These are phyloP conservation scores for Chiua sp. DNA, from an alignment of 1,284 basidiomycete genomes.

Conservation along the genomic window DNA sequence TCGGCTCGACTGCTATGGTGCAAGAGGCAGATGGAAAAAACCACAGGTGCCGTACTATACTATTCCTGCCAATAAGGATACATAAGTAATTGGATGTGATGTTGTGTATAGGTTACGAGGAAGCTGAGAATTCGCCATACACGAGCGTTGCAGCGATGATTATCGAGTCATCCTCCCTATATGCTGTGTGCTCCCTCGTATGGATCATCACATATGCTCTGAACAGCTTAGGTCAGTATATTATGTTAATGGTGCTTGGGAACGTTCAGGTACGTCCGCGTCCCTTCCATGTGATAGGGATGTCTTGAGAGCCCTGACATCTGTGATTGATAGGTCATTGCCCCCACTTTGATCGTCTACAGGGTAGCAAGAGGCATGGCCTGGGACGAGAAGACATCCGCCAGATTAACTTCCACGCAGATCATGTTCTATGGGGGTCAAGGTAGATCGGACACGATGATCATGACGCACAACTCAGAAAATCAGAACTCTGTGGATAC, in stretches of 20 bases:
- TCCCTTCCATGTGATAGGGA: background rate
- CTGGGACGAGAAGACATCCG: background rate
- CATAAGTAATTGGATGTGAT: too few relatives aligned
- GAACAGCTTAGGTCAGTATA: background rate
- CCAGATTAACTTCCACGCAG: background rate
- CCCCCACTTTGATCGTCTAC: slow-evolving; percentile 1
- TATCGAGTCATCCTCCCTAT: slow-evolving; percentile 2
- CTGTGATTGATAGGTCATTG: background rate
- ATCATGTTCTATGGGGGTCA: background rate
- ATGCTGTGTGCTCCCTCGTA: slow-evolving; percentile 5
- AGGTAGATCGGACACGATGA: background rate
- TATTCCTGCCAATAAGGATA: background rate
- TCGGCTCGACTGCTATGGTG: background rate
- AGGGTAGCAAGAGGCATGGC: background rate
- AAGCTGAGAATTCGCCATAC: background rate
- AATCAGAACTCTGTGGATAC: background rate
- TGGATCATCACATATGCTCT: background rate
- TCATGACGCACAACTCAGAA: background rate
- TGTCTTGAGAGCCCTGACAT: background rate
- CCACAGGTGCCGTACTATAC: background rate
- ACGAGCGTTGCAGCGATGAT: slow-evolving; percentile 6
- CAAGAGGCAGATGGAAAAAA: background rate
- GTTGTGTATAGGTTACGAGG: background rate
- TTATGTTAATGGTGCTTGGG: background rate
- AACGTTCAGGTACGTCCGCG: background rate